Base-by-base conservation (phyloP, 2,329 filamentous ascomycete genomes). In the Xylariales sp. region DNA sequence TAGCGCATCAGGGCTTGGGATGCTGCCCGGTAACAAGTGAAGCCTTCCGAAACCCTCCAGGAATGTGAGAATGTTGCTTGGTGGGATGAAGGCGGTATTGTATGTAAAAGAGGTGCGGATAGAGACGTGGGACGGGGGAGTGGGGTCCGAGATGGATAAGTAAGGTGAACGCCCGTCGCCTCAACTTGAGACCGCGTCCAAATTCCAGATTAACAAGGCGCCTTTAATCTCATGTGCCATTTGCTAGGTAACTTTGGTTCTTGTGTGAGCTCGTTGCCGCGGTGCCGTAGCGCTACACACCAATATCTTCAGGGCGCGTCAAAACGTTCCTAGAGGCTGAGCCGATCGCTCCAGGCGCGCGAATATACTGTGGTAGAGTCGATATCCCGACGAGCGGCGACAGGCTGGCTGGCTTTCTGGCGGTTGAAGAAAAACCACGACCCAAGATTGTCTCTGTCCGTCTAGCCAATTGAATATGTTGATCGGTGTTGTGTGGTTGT, bases 271-370 rank as follows among this genome's bases (percentile, higher is more conserved):
- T 18, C 7, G 15, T 34, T 16, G 32, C 32, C 32, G 32, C 32
- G 32, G 21, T 16, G 32, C 18, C 32, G 32, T 34, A 34, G 32
- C 18, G 14, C 16, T 16, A 20, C 12, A 18, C 18, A 9, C 32
- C n/a, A 34, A 16, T 5, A 6, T 19, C 12, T 18, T 12, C 15
- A 5, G 21, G 11, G 32, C 32, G 18, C 32, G 21, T 14, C 21
- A 10, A 16, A 14, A 34, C 32, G 11, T 34, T 14, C 21, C 21
- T 9, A n/a, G 16, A 10, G 32, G 32, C 29, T 31, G 29, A 31
- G 29, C 32, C 21, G 32, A 34, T 14, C 32, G 14, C 32, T 34
- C n/a, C 32, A 34, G 32, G 32, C 29, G 29, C 29, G 32, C 32
- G 18, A 5, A 6, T 9, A 34, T 34, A 10, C 29, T 8, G 10